Conservation (phyloP, 441 rosid species). For the Pelargonium citronellum region DNA sequence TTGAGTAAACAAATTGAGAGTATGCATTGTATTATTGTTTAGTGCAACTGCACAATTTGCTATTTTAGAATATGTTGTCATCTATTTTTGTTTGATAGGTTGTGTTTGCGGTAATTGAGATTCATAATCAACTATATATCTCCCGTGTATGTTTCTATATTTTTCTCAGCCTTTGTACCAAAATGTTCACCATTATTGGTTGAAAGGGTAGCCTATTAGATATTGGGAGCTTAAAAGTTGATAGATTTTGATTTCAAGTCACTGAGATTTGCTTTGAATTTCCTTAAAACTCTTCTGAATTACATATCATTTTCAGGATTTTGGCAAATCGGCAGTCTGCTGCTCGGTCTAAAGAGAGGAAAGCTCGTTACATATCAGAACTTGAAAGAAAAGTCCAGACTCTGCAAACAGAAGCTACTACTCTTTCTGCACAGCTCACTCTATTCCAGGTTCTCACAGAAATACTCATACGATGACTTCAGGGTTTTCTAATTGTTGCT, state of each 20-base stretch:
- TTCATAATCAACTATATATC: no score
- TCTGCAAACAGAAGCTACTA: constrained; percentile 85
- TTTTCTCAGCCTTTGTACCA: no score
- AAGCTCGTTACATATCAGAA: constrained; percentile 71
- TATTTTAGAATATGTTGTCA: no score
- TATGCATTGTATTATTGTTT: no score
- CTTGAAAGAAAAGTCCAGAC: constrained; percentile 83
- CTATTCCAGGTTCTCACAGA: constrained; percentile 54
- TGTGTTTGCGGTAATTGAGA: no score
- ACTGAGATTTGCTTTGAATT: background rate
- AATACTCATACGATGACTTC: background rate
- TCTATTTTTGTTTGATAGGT: no score
- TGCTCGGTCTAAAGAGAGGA: constrained; percentile 84
- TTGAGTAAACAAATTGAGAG: no score
- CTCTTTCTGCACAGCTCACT: constrained; percentile 79
- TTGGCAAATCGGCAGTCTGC: constrained; percentile 87
- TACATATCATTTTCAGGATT: constrained; percentile 39
- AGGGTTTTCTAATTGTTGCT: background rate
- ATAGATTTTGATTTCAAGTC: background rate
- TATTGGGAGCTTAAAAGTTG: no score
- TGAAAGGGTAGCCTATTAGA: no score
- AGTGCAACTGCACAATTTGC: no score
- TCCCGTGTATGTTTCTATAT: no score
- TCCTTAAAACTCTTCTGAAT: background rate
- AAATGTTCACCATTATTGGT: no score